Conservation (phyloP, 306 rosid genomes). For the Acmispon strigosus region DNA sequence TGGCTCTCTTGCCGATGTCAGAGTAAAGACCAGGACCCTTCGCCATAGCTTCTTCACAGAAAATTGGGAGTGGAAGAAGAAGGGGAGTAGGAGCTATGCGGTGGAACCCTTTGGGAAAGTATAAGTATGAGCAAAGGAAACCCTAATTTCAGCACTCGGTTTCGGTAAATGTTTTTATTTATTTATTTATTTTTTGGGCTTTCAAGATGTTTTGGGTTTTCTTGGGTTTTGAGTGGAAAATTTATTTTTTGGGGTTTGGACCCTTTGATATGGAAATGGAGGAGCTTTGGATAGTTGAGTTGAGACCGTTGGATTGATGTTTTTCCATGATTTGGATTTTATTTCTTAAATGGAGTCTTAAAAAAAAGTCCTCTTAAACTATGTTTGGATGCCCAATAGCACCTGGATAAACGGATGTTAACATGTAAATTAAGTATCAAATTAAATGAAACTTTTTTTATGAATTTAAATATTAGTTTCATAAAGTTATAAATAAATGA, state of each 20-base stretch:
- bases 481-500: no score
- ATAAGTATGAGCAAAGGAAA: conserved; percentile 19
- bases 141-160: conserved; percentile 30
- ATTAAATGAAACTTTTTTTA: no score
- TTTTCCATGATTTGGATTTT: background rate
- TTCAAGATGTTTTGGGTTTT: no score
- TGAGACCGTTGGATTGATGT: conserved; percentile 19
- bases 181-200: no score
- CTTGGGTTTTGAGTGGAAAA: no score
- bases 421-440: no score
- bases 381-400: no score
- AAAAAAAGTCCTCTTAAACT: no score
- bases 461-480: no score
- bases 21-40: conserved; percentile 96
- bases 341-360: no score
- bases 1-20: conserved; percentile 83
- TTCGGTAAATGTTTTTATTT: background rate
- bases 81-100: background rate
- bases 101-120: background rate
- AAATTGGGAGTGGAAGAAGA: background rate
- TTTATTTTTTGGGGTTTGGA: background rate
- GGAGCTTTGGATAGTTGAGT: background rate
- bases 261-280: no score
- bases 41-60: conserved; percentile 39
- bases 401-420: no score